Percentiles rank a stretch among this genome's conserved stretches.
Evolutionary conservation across 1,139 yeast species (phyloP).

Genomic region (Meyerozyma athensensis): DNA sequence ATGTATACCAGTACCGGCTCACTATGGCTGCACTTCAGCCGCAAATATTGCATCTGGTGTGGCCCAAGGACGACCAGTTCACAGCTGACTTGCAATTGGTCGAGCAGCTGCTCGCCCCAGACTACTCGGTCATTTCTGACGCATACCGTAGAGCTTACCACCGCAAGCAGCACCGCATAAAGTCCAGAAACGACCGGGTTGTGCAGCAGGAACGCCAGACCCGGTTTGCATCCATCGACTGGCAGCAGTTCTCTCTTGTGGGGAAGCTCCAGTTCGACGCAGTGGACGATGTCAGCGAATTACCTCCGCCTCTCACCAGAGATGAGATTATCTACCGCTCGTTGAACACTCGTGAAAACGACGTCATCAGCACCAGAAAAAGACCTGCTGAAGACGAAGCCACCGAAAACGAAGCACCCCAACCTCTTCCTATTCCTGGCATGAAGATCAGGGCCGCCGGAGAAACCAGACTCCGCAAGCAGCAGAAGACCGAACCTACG

Average conservation of each 20-base stretch:
- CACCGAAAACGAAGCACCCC: conserved; percentile 4
- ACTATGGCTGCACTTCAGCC: conserved; percentile 19
- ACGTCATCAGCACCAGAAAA: conserved; percentile 4
- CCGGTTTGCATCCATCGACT: conserved; percentile 74
- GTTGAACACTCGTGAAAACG: conserved; percentile 18
- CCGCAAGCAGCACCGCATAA: conserved; percentile 30
- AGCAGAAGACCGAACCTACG: conserved; percentile 27
- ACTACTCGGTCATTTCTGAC: conserved; percentile 13
- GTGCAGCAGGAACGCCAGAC: conserved; percentile 34
- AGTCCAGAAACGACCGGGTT: conserved; percentile 21
- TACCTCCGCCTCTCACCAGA: conserved; percentile 57
- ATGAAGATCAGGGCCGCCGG: conserved; percentile 70
- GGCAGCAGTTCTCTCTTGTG: conserved; percentile 78
- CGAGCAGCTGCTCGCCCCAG: conserved; percentile 28
- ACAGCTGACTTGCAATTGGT: conserved; percentile 14
- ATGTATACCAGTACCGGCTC: conserved; percentile 52
- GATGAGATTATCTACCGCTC: conserved; percentile 61
- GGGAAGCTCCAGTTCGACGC: conserved; percentile 66
- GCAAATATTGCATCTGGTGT: background rate
- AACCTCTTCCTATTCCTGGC: too few species aligned
- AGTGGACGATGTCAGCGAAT: conserved; percentile 56
- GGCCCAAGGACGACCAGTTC: background rate
- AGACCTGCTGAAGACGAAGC: conserved; percentile 6
- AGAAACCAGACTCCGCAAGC: conserved; percentile 48
- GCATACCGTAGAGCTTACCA: conserved; percentile 59